Base-by-base conservation (phyloP, 2,329 filamentous ascomycete species). In the Pestalotiopsis sp. region DNA sequence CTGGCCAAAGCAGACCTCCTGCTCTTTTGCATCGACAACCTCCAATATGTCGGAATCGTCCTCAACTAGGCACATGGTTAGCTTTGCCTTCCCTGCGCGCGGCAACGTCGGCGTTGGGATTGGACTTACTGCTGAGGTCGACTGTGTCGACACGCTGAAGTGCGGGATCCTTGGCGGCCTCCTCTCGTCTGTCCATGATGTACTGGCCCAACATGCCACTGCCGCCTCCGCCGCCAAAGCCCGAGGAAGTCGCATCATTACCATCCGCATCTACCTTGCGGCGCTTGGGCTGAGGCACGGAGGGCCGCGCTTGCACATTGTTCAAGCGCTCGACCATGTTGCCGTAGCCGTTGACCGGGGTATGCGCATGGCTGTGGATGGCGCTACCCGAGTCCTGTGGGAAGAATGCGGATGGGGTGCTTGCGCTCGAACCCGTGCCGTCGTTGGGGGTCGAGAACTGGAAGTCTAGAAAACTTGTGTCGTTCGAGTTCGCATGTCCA, bases 1-100 rank as follows among this genome's bases (percentile, higher is more conserved):
- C 80, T 92, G 92, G 57, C 94, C 94, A 75, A 93, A 94, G 80
- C 93, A 97, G 3, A 97, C 91, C 75, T 93, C 90, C 76, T 93
- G 89, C 23, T 90, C 86, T 61, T 84, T 87, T 38, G 89, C 85
- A 68, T 92, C 87, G 57, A 86, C 85, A 14, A 90, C 79, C 45
- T 90, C 82, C 23, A 86, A 80, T 4, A 89, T 75, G 11, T 92
- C 88, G 31, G 90, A 87, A 58, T 92, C 90, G 20, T 83, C 84
- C 27, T 69, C 78, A 72, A 75, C 75, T 70, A 45, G 31, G 38
- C 75, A 75, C 77, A 38, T 58, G 73, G 49, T 59, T 23, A 59
- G 65, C 36, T 6, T 17, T 13, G 13, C 36, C 12, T 11, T 25
- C 40, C 17, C n/a, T 49, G 13, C 9, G 36, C 56, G 65, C 64